These are phyloP conservation scores for Quercus glauca DNA, from an alignment of 306 rosid species.

Conservation along the genomic window DNA sequence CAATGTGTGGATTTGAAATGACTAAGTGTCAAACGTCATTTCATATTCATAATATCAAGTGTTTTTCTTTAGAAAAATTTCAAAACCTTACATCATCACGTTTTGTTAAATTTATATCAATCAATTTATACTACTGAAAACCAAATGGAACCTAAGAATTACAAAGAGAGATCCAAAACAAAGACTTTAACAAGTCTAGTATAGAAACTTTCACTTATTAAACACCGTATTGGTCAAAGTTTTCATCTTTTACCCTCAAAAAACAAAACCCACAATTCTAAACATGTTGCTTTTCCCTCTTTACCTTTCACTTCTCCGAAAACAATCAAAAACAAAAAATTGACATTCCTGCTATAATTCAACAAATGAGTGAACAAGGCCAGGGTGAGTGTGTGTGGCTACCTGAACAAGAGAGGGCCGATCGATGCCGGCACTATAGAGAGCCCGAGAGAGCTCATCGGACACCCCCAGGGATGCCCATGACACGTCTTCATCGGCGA, in stretches of 20 bases:
- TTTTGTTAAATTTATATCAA: too few species aligned
- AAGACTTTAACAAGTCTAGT: neutral
- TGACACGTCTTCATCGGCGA: slow-evolving; percentile 61
- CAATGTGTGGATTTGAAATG: neutral
- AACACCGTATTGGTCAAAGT: neutral
- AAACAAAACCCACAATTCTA: too few species aligned
- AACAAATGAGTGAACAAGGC: neutral
- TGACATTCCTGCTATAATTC: neutral
- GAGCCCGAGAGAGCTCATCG: slow-evolving; percentile 20
- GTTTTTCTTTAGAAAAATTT: too few species aligned
- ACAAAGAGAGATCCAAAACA: neutral
- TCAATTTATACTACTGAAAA: too few species aligned
- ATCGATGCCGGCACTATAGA: slow-evolving; percentile 51
- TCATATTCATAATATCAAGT: too few species aligned
- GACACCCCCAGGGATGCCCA: slow-evolving; percentile 83
- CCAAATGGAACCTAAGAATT: neutral
- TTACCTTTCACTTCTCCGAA: neutral
- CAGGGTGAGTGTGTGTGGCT: neutral
- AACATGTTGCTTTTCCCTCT: neutral
- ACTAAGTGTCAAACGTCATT: too few species aligned
- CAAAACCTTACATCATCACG: too few species aligned
- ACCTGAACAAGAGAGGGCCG: slow-evolving; percentile 89
- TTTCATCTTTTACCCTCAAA: neutral
- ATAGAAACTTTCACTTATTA: neutral
- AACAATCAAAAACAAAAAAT: neutral